Conservation (phyloP, 2,329 filamentous ascomycete species). For the Metarhizium brunneum region DNA sequence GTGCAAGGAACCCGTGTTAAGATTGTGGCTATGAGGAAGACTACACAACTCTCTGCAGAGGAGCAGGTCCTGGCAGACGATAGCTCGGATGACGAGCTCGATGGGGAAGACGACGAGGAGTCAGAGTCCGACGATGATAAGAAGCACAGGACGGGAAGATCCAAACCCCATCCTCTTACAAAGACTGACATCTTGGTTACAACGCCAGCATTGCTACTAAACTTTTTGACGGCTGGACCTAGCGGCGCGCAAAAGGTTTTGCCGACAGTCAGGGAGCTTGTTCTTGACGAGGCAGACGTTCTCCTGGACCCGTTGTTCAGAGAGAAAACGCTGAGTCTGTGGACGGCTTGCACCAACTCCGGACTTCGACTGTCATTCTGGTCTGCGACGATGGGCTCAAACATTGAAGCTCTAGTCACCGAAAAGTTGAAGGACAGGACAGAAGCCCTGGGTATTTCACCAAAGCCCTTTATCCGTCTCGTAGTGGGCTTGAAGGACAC, state of each 20-base stretch:
- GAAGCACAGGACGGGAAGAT: conserved; percentile 13
- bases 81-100: conserved; percentile 30
- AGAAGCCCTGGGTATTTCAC: conserved; percentile 23
- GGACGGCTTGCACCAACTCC: conserved; percentile 65
- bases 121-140: conserved; percentile 27
- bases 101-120: conserved; percentile 18
- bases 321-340: conserved; percentile 77
- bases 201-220: conserved; percentile 56
- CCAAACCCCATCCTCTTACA: conserved; percentile 17
- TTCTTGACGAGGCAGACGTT: conserved; percentile 92
- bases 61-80: conserved; percentile 27
- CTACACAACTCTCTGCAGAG: conserved; percentile 57
- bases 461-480: conserved; percentile 60
- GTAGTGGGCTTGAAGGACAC: conserved; percentile 97
- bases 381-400: conserved; percentile 96
- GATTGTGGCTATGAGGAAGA: conserved; percentile 76
- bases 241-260: conserved; percentile 40
- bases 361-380: conserved; percentile 72
- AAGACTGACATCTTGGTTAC: conserved; percentile 32
- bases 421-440: conserved; percentile 54
- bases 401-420: conserved; percentile 69
- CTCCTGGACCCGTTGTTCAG: conserved; percentile 85
- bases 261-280: conserved; percentile 60
- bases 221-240: conserved; percentile 49
- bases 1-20: conserved; percentile 66